Evolutionary conservation across 2,329 filamentous ascomycete genomes (phyloP).

Genomic region (Iodosphaeria phyllophila): DNA sequence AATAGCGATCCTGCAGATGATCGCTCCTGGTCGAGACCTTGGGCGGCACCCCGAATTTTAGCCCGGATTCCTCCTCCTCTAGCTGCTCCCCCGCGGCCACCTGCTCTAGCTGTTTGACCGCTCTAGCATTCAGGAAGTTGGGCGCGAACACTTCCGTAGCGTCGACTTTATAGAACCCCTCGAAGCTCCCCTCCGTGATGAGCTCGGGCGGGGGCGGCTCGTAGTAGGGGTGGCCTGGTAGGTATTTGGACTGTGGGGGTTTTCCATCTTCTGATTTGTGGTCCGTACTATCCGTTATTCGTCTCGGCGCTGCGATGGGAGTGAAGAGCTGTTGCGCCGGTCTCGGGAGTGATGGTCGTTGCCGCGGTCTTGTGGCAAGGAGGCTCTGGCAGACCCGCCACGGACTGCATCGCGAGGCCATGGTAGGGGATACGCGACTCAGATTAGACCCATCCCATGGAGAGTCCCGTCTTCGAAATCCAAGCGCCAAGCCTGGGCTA

Average conservation of each 20-base stretch:
- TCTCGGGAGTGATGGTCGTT: slow-evolving; percentile 6
- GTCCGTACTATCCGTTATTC: too few species aligned
- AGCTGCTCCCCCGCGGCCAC: slow-evolving; percentile 10
- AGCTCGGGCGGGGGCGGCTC: slow-evolving; percentile 5
- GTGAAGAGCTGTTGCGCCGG: slow-evolving; percentile 3
- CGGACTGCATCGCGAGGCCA: slow-evolving; percentile 14
- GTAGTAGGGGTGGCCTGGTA: slow-evolving; percentile 3
- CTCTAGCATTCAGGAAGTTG: slow-evolving; percentile 12
- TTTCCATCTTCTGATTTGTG: too few species aligned
- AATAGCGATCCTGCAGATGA: slow-evolving; percentile 66
- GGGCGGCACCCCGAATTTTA: slow-evolving; percentile 58
- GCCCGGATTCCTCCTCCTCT: slow-evolving; percentile 27
- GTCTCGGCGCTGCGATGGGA: slow-evolving; percentile 5
- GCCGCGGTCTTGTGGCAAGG: slow-evolving; percentile 11
- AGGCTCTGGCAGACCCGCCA: slow-evolving; percentile 12
- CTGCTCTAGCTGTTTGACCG: slow-evolving; percentile 10
- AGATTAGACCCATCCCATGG: too few species aligned
- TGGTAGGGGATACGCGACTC: too few species aligned
- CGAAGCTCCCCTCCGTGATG: too few species aligned
- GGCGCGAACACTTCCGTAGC: too few species aligned
- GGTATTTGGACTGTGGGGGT: too few species aligned
- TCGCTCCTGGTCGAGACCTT: slow-evolving; percentile 29
- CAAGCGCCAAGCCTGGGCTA: too few species aligned
- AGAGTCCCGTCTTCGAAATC: too few species aligned
- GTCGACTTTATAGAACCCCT: too few species aligned